Percentiles rank a stretch among this genome's conserved stretches.
These are phyloP conservation scores for Ganoderma meredithae DNA, from an alignment of 1,284 basidiomycete genomes.

Conservation along the genomic window DNA sequence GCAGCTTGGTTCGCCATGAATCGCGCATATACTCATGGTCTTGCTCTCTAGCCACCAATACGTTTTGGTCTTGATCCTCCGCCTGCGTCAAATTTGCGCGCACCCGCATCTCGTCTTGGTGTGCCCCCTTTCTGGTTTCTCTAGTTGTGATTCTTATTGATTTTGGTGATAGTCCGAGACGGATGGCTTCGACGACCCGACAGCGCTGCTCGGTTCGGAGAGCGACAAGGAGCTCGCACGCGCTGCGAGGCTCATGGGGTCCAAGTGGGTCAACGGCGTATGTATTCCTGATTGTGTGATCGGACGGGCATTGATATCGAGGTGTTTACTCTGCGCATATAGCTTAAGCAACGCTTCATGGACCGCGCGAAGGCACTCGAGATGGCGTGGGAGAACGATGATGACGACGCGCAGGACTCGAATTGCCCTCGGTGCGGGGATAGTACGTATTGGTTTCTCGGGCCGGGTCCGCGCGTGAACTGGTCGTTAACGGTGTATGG, in stretches of 20 bases:
- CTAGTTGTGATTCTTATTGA: neutral
- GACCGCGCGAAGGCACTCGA: conserved; percentile 52
- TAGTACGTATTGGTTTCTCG: conserved; percentile 43
- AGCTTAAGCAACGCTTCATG: conserved; percentile 54
- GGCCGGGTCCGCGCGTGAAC: neutral
- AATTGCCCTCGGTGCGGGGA: conserved; percentile 65
- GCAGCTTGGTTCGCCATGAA: neutral
- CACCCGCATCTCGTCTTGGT: conserved; percentile 72
- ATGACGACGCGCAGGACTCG: conserved; percentile 49
- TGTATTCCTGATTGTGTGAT: conserved; percentile 23
- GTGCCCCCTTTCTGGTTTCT: conserved; percentile 28
- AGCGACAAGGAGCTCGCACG: conserved; percentile 61
- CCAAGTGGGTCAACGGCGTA: conserved; percentile 59
- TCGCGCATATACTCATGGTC: conserved; percentile 6
- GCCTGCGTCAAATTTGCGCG: conserved; percentile 71
- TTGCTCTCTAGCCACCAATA: conserved; percentile 18
- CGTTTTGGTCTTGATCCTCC: conserved; percentile 53
- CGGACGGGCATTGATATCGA: neutral
- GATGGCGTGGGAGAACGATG: conserved; percentile 48
- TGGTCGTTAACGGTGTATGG: neutral
- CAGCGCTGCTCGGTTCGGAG: conserved; percentile 47
- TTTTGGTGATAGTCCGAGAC: conserved; percentile 44
- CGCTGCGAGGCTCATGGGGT: conserved; percentile 63
- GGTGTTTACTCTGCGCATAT: neutral
- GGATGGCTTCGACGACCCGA: conserved; percentile 58